Conservation (phyloP, 1,284 basidiomycete species). For the Ustilago loliicola region DNA sequence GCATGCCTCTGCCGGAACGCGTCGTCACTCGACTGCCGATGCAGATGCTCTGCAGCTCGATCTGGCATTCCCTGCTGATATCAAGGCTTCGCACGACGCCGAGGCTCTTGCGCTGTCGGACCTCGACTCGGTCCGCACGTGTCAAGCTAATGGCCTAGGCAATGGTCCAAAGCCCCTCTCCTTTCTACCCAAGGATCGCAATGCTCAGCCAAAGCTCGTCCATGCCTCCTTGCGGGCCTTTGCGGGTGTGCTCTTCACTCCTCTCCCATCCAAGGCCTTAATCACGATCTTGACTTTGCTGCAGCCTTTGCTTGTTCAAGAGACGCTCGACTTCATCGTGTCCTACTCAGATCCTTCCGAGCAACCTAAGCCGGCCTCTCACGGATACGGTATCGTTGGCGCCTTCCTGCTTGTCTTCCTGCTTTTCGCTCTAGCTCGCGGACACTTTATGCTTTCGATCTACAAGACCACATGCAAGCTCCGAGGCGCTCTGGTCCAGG, state of each 20-base stretch:
- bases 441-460: constrained; percentile 33
- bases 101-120: constrained; percentile 7
- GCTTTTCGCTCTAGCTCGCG: constrained; percentile 35
- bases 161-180: not conserved
- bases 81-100: constrained; percentile 1
- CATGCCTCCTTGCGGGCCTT: constrained; percentile 21
- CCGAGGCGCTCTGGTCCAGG: constrained; percentile 51
- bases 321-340: constrained; percentile 50
- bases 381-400: constrained; percentile 54
- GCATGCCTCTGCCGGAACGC: constrained; percentile 6
- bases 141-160: no score
- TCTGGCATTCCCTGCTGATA: not conserved
- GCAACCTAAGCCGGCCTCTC: constrained; percentile 30
- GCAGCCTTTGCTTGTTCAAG: constrained; percentile 51
- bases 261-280: constrained; percentile 37
- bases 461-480: constrained; percentile 39
- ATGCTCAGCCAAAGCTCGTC: not conserved
- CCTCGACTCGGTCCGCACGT: not conserved
- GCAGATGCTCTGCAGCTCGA: not conserved
- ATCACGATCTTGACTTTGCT: constrained; percentile 34
- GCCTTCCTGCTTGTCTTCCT: constrained; percentile 52
- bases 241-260: constrained; percentile 28
- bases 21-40: not conserved
- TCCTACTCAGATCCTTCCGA: constrained; percentile 13
- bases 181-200: constrained; percentile 5